A percentile compares a stretch with the other conserved stretches of the same genome.
Evolutionary conservation across 306 rosid genomes (phyloP).

Genomic region (Ochetophila trinervis): DNA sequence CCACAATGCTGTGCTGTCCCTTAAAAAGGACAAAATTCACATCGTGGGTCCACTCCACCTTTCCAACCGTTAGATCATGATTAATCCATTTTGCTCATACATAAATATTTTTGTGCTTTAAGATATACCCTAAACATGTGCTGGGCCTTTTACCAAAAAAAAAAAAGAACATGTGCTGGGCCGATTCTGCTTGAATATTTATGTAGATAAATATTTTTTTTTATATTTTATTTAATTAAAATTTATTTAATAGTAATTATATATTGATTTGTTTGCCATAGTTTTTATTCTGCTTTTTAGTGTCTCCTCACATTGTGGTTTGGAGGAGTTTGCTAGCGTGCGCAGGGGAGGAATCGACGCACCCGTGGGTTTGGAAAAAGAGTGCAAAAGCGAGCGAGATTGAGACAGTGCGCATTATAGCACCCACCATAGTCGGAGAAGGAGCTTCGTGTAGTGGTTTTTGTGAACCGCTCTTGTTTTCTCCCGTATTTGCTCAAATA

Average conservation of each 20-base stretch:
- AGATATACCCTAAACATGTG: background rate
- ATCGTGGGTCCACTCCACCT: background rate
- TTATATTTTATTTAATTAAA: too few species aligned
- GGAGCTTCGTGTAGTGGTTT: conserved; percentile 26
- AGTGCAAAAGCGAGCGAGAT: conserved; percentile 8
- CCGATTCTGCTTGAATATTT: too few species aligned
- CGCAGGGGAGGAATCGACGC: conserved; percentile 23
- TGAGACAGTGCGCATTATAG: conserved; percentile 29
- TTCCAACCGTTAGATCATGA: background rate
- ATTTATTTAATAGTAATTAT: too few species aligned
- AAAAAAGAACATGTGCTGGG: too few species aligned
- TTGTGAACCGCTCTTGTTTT: conserved; percentile 23
- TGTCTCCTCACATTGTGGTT: background rate
- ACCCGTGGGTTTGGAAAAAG: conserved; percentile 7
- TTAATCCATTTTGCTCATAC: conserved; percentile 3
- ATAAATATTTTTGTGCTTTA: background rate
- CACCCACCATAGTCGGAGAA: conserved; percentile 36
- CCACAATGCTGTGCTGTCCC: conserved; percentile 5
- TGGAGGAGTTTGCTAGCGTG: conserved; percentile 24
- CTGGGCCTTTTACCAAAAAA: too few species aligned
- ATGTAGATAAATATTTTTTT: too few species aligned
- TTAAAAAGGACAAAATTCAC: background rate
- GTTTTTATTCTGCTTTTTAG: too few species aligned
- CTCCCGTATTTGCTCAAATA: background rate
- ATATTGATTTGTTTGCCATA: too few species aligned